These are phyloP conservation scores for Balamuthia mandrillaris DNA, from an alignment of 208 protist genomes.

Conservation along the genomic window DNA sequence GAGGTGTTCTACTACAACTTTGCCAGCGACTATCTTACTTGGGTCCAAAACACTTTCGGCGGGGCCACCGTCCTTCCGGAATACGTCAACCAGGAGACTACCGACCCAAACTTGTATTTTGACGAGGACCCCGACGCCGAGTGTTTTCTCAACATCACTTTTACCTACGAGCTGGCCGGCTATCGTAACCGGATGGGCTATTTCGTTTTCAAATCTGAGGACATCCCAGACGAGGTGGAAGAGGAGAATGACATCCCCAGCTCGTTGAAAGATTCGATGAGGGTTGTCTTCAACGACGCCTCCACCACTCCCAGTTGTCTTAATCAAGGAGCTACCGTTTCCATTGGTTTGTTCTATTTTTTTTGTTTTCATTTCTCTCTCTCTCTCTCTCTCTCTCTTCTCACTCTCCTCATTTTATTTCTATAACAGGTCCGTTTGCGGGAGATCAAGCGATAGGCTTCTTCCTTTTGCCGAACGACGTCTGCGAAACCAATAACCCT, in stretches of 20 bases:
- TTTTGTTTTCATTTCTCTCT: neutral
- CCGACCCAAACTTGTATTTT: constrained; percentile 32
- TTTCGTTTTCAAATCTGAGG: neutral
- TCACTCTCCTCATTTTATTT: no score
- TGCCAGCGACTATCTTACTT: no score
- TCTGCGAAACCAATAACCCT: neutral
- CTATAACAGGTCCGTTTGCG: neutral
- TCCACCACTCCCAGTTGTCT: neutral
- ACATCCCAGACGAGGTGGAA: neutral
- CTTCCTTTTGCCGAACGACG: neutral
- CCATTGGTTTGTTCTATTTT: neutral
- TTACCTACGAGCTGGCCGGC: constrained; percentile 27
- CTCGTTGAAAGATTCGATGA: neutral
- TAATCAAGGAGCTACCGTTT: neutral
- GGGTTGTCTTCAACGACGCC: neutral
- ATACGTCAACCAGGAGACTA: neutral
- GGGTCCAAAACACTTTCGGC: no score
- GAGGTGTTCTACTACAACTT: no score
- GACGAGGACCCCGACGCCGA: neutral
- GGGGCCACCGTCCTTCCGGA: neutral
- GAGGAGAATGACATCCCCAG: neutral
- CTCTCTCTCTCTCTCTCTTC: no score
- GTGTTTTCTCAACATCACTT: constrained; percentile 19
- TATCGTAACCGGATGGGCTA: constrained; percentile 18
- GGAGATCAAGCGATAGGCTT: neutral